Percentiles rank a stretch among this genome's conserved stretches.
Conservation (phyloP, 2,329 filamentous ascomycete species). For the Trichophyton equinum region DNA sequence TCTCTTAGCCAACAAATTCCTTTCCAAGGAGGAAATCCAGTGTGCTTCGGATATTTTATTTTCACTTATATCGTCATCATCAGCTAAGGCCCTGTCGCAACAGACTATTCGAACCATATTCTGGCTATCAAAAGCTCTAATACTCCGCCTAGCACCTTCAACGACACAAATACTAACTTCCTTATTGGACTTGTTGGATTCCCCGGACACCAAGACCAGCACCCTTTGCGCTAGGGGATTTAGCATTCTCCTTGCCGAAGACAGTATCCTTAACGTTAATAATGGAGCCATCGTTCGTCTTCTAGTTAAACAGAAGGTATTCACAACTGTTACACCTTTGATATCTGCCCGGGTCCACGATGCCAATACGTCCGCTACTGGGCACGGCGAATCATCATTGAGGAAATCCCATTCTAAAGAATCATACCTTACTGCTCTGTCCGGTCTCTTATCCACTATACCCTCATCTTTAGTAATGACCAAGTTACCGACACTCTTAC, state of each 20-base stretch:
- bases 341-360: slow-evolving; percentile 43
- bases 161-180: slow-evolving; percentile 41
- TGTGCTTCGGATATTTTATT: slow-evolving; percentile 23
- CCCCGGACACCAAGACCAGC: slow-evolving; percentile 37
- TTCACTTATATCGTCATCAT: slow-evolving; percentile 19
- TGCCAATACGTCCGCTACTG: slow-evolving; percentile 22
- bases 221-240: slow-evolving; percentile 45
- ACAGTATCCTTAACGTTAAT: slow-evolving; percentile 47
- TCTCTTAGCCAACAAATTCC: slow-evolving; percentile 31
- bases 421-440: slow-evolving; percentile 51
- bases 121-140: slow-evolving; percentile 48
- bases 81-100: slow-evolving; percentile 18
- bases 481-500: slow-evolving; percentile 45
- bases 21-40: slow-evolving; percentile 23
- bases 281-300: slow-evolving; percentile 52
- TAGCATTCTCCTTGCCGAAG: slow-evolving; percentile 45
- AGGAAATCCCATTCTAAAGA: slow-evolving; percentile 33
- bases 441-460: slow-evolving; percentile 48
- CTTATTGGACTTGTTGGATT: slow-evolving; percentile 35
- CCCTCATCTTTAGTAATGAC: slow-evolving; percentile 48
- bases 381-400: background rate
- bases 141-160: slow-evolving; percentile 40
- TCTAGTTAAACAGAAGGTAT: slow-evolving; percentile 51
- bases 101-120: slow-evolving; percentile 44
- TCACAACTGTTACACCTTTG: slow-evolving; percentile 45